A percentile compares a stretch with the other conserved stretches of the same genome.
These are phyloP conservation scores for Pichia nanzhaoensis DNA, from an alignment of 805 yeast species.

Conservation along the genomic window DNA sequence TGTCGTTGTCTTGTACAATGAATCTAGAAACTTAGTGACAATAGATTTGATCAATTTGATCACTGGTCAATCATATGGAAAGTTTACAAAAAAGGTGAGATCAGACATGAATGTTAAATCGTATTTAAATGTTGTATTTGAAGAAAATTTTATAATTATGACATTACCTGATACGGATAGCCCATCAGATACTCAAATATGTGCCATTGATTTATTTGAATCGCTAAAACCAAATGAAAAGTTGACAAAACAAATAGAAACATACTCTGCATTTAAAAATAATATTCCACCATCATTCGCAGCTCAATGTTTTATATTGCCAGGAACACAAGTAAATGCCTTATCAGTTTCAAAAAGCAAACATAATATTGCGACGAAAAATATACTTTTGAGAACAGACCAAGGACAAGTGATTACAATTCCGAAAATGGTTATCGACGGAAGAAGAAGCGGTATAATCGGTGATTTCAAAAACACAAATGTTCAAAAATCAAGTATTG, in stretches of 20 bases:
- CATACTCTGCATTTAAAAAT: conserved; percentile 16
- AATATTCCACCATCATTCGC: conserved; percentile 41
- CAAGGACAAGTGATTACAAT: conserved; percentile 58
- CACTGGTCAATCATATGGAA: conserved; percentile 53
- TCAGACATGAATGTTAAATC: neutral
- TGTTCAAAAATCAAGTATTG: neutral
- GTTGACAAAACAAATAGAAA: conserved; percentile 11
- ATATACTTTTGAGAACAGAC: conserved; percentile 51
- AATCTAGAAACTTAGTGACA: conserved; percentile 11
- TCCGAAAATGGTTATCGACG: conserved; percentile 65
- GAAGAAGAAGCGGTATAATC: conserved; percentile 45
- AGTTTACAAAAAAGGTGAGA: conserved; percentile 27
- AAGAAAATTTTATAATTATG: conserved; percentile 80
- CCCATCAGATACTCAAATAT: conserved; percentile 41
- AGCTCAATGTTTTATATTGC: conserved; percentile 53
- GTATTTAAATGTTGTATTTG: conserved; percentile 49
- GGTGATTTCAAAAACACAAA: conserved; percentile 36
- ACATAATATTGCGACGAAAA: conserved; percentile 62
- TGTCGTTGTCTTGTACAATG: conserved; percentile 14
- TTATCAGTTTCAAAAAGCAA: conserved; percentile 52
- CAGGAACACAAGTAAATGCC: conserved; percentile 43
- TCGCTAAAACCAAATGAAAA: conserved; percentile 47
- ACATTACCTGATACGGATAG: conserved; percentile 50
- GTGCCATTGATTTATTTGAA: conserved; percentile 75
- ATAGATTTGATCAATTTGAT: conserved; percentile 58